Base-by-base conservation (phyloP, 257 asterid species). In the Primulina tabacum region DNA sequence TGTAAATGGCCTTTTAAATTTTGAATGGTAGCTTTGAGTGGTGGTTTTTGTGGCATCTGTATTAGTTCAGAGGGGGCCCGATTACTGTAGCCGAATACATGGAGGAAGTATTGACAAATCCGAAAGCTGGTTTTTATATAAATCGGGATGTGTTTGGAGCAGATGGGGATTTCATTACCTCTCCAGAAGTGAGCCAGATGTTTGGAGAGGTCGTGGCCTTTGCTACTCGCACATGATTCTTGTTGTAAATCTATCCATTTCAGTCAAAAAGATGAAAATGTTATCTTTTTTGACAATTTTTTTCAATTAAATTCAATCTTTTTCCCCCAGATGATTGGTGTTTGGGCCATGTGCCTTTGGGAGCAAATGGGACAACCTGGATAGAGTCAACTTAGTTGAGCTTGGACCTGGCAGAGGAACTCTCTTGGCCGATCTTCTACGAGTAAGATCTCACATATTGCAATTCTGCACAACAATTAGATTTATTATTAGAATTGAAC, bases 111-210 rank as follows among this genome's bases (percentile, higher is more conserved):
- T 82, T 94, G 73, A 94, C 99, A 11, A 94, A 94, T 73, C 99
- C 99, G 2, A 89, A 82, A 71, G 87, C 81, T 8, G 99, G 99
- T 18, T 94, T 85, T 81, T 94, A 94, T 64, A 89, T 94, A 28
- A 91, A 94, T 75, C 90, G 95, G 7, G 99, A 94, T 75, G 99
- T 94, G 26, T 94, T 94, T 69, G 99, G 99, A 50, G 86, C 92
- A 1, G 88, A 80, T 56, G 99, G 97, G 7, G 99, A 93, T 77
- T 94, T 94, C 79, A 85, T 94, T 65, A 94, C 99, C 47, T 94
- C 99, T 33, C 99, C 99, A 7, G 99, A 94, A 89, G 99, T 94
- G 52, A 94, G 99, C 86, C 99, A 94, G 85, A 90, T 94, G 96
- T 90, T 94, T 80, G 99, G 99, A 68, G 99, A 94, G 99, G 99